phyloP scores from a whole-genome alignment of 1,139 yeast species.

The Geotrichum reessii region DNA sequence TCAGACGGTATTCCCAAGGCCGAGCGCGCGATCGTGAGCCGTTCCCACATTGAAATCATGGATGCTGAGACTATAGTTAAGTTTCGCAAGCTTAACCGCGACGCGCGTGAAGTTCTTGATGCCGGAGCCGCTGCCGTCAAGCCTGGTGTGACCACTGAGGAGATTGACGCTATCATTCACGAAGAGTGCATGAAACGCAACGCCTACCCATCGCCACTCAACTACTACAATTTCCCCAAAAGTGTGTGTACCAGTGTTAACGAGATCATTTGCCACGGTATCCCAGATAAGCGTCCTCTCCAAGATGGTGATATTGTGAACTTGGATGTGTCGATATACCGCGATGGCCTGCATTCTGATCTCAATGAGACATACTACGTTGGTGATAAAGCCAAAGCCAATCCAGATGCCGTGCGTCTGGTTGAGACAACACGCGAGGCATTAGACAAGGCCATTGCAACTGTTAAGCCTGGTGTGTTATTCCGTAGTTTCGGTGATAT shows the following conservation, averaged over 20 bases:
- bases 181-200: constrained; percentile 81
- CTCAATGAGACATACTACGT: constrained; percentile 95
- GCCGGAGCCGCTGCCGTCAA: constrained; percentile 72
- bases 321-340: constrained; percentile 78
- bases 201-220: constrained; percentile 92
- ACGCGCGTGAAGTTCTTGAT: constrained; percentile 87
- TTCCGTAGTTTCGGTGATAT: constrained; percentile 83
- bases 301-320: constrained; percentile 94
- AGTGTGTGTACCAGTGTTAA: constrained; percentile 90
- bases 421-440: constrained; percentile 94
- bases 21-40: constrained; percentile 70
- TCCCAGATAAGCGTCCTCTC: constrained; percentile 81
- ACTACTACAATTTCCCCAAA: constrained; percentile 91
- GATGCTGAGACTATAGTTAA: constrained; percentile 62
- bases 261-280: constrained; percentile 95
- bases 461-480: constrained; percentile 87
- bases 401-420: constrained; percentile 74
- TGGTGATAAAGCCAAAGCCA: constrained; percentile 74
- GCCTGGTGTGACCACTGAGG: constrained; percentile 94
- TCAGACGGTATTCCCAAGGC: constrained; percentile 67
- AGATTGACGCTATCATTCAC: constrained; percentile 80
- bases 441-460: constrained; percentile 71
- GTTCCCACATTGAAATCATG: constrained; percentile 58
- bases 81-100: constrained; percentile 63
- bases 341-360: constrained; percentile 90